Base-by-base conservation (phyloP, 2,329 filamentous ascomycete species). In the Fragosphaeria purpurea region DNA sequence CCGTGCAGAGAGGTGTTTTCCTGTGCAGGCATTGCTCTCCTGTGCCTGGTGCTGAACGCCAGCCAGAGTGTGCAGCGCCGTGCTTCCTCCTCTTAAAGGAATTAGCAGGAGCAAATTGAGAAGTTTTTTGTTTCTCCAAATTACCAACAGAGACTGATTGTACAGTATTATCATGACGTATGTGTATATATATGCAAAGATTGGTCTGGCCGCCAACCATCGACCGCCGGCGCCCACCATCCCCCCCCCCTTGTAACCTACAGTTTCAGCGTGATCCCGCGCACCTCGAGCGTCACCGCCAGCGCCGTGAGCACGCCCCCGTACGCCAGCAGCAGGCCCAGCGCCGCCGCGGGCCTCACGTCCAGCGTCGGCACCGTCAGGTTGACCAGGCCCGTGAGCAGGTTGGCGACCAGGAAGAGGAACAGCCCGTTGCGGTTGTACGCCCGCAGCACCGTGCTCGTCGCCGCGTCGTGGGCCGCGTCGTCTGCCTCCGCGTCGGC, bases 361-460 rank as follows among this genome's bases (percentile, higher is more conserved):
- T 91, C 77, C 56, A 97, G 68, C 3, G 93, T 98, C 40, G 84
- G 83, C 50, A 97, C 67, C 4, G 83, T 86, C 74, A 98, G 73
- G 64, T 98, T 98, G 49, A 97, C 84, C 12, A 88, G 63, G 0
- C 93, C 93, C 1, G 93, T 98, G 55, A 95, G 67, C 44, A 98
- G 67, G 62, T 98, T 98, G 3, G 93, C 90, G 39, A 90, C 62
- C 52, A 98, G 67, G 63, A 98, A 98, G 1, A 97, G 67, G 1
- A 80, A 81, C 44, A 98, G 71, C 0, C 93, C 90, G 60, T 96
- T 96, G 49, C 85, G 78, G 63, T 98, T 98, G 63, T 85, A 94
- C 0, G 88, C 86, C 44, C 81, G 74, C 55, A 97, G 70, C n/a
- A 97, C 75, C 39, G 72, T 77, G 62, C 89, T 95, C 4, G 89